phyloP scores from a whole-genome alignment of 441 rosid genomes.

The Brassica balearica region DNA sequence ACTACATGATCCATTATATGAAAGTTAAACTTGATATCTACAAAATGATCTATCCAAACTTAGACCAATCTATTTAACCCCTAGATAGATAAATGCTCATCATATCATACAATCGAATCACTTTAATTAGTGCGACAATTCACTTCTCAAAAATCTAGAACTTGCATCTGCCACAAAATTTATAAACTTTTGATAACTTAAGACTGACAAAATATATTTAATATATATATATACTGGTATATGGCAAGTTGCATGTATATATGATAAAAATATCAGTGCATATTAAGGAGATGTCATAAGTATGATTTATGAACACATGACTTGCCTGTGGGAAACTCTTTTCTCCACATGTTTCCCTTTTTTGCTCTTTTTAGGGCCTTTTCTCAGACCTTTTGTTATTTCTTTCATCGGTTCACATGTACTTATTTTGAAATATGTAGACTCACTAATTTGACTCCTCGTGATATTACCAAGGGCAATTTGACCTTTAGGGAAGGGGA shows the following conservation, averaged over 20 bases:
- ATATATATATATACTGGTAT: slow-evolving; percentile 2
- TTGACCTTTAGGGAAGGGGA: background rate
- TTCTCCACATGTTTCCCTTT: slow-evolving; percentile 41
- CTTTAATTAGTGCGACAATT: background rate
- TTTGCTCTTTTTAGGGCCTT: slow-evolving; percentile 43
- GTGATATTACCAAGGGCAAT: slow-evolving; percentile 21
- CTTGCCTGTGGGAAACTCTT: slow-evolving; percentile 47
- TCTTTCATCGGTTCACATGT: slow-evolving; percentile 45
- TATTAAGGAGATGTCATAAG: slow-evolving; percentile 31
- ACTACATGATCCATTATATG: background rate
- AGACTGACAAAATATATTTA: background rate
- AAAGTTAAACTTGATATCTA: background rate
- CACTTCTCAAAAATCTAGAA: slow-evolving; percentile 3
- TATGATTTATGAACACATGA: slow-evolving; percentile 43
- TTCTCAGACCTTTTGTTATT: slow-evolving; percentile 38
- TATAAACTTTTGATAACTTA: background rate
- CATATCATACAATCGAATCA: slow-evolving; percentile 3
- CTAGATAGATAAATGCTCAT: background rate
- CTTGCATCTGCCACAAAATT: slow-evolving; percentile 12
- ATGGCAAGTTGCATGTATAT: slow-evolving; percentile 37
- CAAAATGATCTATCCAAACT: background rate
- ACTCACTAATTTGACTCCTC: slow-evolving; percentile 35
- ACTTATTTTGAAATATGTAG: slow-evolving; percentile 39
- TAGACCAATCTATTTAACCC: background rate
- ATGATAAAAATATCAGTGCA: slow-evolving; percentile 3